These are phyloP conservation scores for Pseudopyricularia javanii DNA, from an alignment of 2,329 filamentous ascomycete species.

Conservation along the genomic window DNA sequence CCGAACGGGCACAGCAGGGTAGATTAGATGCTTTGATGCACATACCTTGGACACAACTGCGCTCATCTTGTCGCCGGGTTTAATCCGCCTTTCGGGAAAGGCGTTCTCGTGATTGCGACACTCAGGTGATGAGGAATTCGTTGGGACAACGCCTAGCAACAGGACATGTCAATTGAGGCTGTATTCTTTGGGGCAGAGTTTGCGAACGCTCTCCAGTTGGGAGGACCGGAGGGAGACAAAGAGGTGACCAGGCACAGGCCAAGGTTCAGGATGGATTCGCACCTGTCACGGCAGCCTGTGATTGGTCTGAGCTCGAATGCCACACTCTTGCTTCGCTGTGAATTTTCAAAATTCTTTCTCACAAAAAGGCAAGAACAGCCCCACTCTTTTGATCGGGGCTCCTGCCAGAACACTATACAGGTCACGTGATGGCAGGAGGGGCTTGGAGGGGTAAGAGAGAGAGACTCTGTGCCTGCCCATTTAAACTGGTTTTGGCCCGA, in stretches of 20 bases:
- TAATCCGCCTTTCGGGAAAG: slow-evolving; percentile 33
- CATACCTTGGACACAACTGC: slow-evolving; percentile 45
- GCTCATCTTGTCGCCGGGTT: slow-evolving; percentile 45
- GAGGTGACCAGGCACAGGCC: no score
- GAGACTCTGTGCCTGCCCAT: no score
- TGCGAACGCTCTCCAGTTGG: background rate
- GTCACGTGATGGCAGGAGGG: background rate
- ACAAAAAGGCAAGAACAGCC: background rate
- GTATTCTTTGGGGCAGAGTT: background rate
- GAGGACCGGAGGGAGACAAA: background rate
- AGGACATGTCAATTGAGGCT: slow-evolving; percentile 2
- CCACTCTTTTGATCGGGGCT: background rate
- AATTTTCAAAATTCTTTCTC: slow-evolving; percentile 2
- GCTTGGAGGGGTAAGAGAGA: background rate
- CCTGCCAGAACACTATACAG: background rate
- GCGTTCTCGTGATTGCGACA: slow-evolving; percentile 3
- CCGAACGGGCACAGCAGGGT: background rate
- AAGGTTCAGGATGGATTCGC: background rate
- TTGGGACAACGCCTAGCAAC: slow-evolving; percentile 2
- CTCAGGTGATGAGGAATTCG: slow-evolving; percentile 7
- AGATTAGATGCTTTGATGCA: slow-evolving; percentile 7
- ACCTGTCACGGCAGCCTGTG: background rate
- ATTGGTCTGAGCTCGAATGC: background rate
- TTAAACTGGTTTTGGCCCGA: no score
- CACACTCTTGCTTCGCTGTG: background rate